Percentiles rank a stretch among this genome's conserved stretches.
phyloP scores from a whole-genome alignment of 345 rosid genomes.

The Eucalyptus viminalis region DNA sequence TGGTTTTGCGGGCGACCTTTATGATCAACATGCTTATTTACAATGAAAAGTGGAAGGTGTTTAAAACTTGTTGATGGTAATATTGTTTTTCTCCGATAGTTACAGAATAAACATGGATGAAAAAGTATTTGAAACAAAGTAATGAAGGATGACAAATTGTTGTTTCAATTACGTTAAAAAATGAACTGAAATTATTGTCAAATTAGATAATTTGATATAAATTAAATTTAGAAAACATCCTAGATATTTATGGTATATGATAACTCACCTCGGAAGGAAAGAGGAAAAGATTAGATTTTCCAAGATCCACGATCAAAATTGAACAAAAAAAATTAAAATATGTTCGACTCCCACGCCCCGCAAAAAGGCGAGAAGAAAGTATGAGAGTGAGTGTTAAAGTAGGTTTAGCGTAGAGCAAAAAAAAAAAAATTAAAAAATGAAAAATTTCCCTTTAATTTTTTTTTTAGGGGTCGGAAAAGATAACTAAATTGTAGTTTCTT shows the following conservation, averaged over 20 bases:
- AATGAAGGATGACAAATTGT: rapidly evolving
- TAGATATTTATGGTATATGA: neutral
- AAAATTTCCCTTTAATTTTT: neutral
- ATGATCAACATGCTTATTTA: neutral
- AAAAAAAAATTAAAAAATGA: neutral
- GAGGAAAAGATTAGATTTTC: neutral
- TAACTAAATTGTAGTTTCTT: neutral
- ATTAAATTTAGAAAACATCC: neutral
- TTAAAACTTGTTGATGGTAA: neutral
- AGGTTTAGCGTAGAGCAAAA: too few species aligned
- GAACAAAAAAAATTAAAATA: rapidly evolving
- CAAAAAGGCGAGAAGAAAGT: too few species aligned
- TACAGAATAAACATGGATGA: too few species aligned
- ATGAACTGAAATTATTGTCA: neutral
- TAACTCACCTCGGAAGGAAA: rapidly evolving
- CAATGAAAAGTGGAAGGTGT: too few species aligned
- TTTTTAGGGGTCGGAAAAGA: neutral
- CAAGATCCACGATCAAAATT: neutral
- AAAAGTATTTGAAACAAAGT: neutral
- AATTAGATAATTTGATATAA: neutral
- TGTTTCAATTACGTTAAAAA: too few species aligned
- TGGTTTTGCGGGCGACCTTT: neutral
- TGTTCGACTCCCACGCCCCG: too few species aligned
- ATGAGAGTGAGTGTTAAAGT: too few species aligned
- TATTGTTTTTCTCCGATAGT: too few species aligned